These are phyloP conservation scores for Aureobasidium sp. DNA, from an alignment of 2,329 filamentous ascomycete species.

Conservation along the genomic window DNA sequence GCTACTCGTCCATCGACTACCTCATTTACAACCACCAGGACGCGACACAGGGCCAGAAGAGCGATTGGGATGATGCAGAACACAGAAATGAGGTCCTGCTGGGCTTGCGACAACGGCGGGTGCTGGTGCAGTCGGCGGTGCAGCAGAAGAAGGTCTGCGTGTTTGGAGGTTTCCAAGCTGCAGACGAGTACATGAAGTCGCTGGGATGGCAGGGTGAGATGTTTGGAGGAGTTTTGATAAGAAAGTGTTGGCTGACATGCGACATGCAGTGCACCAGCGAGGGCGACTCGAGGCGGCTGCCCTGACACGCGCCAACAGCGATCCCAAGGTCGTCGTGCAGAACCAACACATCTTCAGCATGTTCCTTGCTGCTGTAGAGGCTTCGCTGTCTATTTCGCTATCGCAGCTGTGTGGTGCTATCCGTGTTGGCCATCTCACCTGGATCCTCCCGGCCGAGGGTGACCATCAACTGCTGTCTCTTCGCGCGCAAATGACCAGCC, in stretches of 20 bases:
- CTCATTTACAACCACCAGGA: slow-evolving; percentile 8
- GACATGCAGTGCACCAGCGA: not conserved
- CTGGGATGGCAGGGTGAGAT: not conserved
- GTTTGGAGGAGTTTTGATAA: too few relatives aligned
- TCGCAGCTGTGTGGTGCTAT: not conserved
- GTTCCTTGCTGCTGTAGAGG: slow-evolving; percentile 8
- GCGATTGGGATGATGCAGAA: not conserved
- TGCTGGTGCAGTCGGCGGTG: slow-evolving; percentile 3
- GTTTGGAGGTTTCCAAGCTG: slow-evolving; percentile 5
- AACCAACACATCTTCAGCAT: slow-evolving; percentile 10
- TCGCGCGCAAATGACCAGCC: slow-evolving; percentile 8
- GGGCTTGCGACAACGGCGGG: not conserved
- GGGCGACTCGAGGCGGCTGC: slow-evolving; percentile 1
- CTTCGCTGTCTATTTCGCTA: slow-evolving; percentile 1
- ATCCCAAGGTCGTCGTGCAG: not conserved
- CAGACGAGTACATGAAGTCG: slow-evolving; percentile 4
- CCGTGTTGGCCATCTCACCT: slow-evolving; percentile 2
- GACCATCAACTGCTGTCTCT: slow-evolving; percentile 4
- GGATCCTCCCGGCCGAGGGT: not conserved
- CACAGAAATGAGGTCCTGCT: not conserved
- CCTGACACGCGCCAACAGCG: not conserved
- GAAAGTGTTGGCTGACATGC: too few relatives aligned
- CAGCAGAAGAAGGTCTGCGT: slow-evolving; percentile 11
- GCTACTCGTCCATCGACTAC: slow-evolving; percentile 12
- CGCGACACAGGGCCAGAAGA: not conserved